Evolutionary conservation across 1,139 yeast genomes (phyloP), one percentile per base, ranked within the genome.

Genomic region (Sugiyamaella grinbergsii): DNA sequence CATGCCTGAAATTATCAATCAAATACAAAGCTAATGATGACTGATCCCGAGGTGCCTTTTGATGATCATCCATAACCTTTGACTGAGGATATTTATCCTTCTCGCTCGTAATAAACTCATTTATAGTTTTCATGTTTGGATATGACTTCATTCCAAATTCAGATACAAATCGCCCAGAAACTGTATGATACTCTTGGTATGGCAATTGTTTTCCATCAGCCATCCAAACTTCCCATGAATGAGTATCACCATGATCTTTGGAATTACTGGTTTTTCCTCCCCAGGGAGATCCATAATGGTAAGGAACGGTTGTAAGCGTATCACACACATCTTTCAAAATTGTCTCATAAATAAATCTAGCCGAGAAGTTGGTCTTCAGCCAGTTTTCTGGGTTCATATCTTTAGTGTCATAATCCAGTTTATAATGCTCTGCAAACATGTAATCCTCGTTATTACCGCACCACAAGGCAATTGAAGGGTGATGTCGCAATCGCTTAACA

Each of bases 191-290:
- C 56, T 74, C 65, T 53, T 76, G 80, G 54, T 75, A 76, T 51
- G 66, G 67, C 51, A 71, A 74, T 61, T 74, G 77, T 6, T 61
- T 58, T 4, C 79, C 79, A 53, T 76, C 79, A 3, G 52, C 52
- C 52, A 49, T 49, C 79, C 79, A 76, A 5, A 76, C 77, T 52
- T 74, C 72, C 80, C 80, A 76, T 56, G 75, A 78, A 56, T 76
- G 80, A 16, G 73, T 59, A 58, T 76, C 80, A 0, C 80, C 80
- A 18, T 68, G 59, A 0, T 70, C 68, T 11, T 65, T 63, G 54
- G 73, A 75, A 2, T 63, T 56, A 10, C 76, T 62, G 11, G 53
- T 56, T 16, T 57, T 53, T 5, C 75, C 75, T 5, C 76, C 72
- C 65, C 70, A 75, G 0, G 80, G 80, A 3, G 76, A 72, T 1